phyloP scores from a whole-genome alignment of 1,284 basidiomycete species.

The Exobasidium rhododendri region DNA sequence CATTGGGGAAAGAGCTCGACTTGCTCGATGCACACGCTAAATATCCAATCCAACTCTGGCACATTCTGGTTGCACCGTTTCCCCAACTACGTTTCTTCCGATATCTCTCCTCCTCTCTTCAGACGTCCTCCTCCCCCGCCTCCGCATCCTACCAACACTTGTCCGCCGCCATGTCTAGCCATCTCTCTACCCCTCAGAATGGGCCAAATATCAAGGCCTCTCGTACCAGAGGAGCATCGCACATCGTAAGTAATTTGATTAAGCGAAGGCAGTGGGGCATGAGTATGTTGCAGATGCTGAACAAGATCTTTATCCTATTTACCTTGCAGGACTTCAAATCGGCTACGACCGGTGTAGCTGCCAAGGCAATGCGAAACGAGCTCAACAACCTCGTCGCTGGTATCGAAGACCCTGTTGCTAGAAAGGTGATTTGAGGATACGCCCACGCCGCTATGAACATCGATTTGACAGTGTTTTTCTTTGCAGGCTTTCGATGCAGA shows the following conservation, averaged over 20 bases:
- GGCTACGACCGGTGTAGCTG: slow-evolving; percentile 92
- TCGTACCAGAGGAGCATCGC: slow-evolving; percentile 50
- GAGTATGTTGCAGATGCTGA: not conserved
- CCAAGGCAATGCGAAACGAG: slow-evolving; percentile 98
- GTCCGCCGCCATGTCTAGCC: slow-evolving; percentile 4
- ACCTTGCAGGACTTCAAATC: slow-evolving; percentile 78
- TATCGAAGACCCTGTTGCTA: slow-evolving; percentile 61
- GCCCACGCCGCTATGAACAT: not conserved
- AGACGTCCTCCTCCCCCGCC: too few relatives aligned
- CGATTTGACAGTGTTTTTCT: not conserved
- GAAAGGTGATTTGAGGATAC: slow-evolving; percentile 71
- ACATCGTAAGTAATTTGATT: slow-evolving; percentile 42
- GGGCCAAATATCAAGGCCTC: slow-evolving; percentile 47
- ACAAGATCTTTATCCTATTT: not conserved
- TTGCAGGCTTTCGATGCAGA: slow-evolving; percentile 82
- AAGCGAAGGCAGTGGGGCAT: too few relatives aligned
- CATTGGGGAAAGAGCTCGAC: too few relatives aligned
- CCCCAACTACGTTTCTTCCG: too few relatives aligned
- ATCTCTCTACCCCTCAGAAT: slow-evolving; percentile 46
- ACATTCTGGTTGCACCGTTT: too few relatives aligned
- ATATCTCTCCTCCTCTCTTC: too few relatives aligned
- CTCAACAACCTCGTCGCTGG: slow-evolving; percentile 81
- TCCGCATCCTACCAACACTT: too few relatives aligned
- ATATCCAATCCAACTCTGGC: too few relatives aligned
- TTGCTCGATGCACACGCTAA: too few relatives aligned